Evolutionary conservation across 2,329 filamentous ascomycete genomes (phyloP), one percentile per base, ranked within the genome.

Genomic region (Epichloe sibirici): DNA sequence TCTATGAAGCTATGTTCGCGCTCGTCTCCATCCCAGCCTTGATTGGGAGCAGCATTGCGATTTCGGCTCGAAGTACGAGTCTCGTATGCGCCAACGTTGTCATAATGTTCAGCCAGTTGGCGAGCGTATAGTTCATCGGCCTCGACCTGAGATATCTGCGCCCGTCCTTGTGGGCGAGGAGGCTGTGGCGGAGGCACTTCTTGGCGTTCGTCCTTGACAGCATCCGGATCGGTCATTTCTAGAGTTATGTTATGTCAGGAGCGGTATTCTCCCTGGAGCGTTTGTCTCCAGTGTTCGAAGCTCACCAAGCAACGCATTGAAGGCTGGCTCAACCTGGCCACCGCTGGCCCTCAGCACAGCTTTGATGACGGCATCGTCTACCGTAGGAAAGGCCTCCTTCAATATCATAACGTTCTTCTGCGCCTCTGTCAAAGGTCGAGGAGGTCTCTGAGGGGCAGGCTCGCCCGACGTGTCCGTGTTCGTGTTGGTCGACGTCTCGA

Each of bases 1-100:
- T 98, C 93, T 60, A 97, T 81, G 69, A 98, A 98, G 72, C 82
- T 96, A 63, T 86, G 86, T 61, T 95, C 89, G 47, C 79, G 81
- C 48, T 88, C 83, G 13, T 82, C 82, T 39, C 82, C 64, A 13
- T 58, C 59, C 51, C 49, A 57, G 34, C 49, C 52, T 15, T 61
- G 75, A 59, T 64, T 68, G 63, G 63, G 71, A 61, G 69, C 72
- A 70, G 56, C 65, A 68, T 59, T 62, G 47, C 55, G 58, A 51
- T 66, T 62, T 43, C 71, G 70, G 61, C 72, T 78, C 51, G 72
- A 71, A 2, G 77, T 79, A 56, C 79, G 74, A 15, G 72, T 71
- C 61, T 81, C 79, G 65, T 83, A 82, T 28, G 73, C 73, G 55
- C 75, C 74, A 49, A 74, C 71, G 54, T 77, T 83, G 58, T 88